Evolutionary conservation across 164 flowering plant species (phyloP).

Genomic region (Protea cynaroides): DNA sequence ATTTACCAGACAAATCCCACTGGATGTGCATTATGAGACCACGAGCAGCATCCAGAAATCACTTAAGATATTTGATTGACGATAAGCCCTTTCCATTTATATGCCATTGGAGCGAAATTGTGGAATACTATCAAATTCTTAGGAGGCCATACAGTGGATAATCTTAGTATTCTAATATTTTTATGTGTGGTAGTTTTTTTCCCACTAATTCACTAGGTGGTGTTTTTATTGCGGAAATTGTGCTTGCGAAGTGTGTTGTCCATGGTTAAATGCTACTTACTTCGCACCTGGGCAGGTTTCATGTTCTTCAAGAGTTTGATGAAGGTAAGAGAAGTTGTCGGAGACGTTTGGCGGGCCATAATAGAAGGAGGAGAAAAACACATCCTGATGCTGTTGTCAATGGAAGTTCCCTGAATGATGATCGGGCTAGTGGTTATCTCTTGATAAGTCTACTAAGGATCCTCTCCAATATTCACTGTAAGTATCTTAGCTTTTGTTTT

Average conservation of each 20-base stretch:
- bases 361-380: conserved; percentile 84
- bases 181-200: not conserved
- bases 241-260: not conserved
- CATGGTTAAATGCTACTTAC: not conserved
- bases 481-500: conserved; percentile 22
- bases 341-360: conserved; percentile 93
- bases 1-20: no score
- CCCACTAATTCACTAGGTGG: not conserved
- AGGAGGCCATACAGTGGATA: not conserved
- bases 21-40: no score
- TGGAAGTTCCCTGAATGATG: conserved; percentile 46
- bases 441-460: conserved; percentile 62
- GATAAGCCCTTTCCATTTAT: not conserved
- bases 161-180: not conserved
- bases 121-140: not conserved
- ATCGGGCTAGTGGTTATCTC: conserved; percentile 50
- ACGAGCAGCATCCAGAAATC: no score
- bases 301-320: conserved; percentile 92
- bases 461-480: conserved; percentile 76
- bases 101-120: not conserved
- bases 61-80: no score
- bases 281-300: conserved; percentile 56
- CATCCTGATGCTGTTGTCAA: conserved; percentile 55
- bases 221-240: not conserved
- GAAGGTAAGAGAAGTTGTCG: conserved; percentile 96